Evolutionary conservation across 805 yeast species (phyloP).

Genomic region (Lipomyces japonicus): DNA sequence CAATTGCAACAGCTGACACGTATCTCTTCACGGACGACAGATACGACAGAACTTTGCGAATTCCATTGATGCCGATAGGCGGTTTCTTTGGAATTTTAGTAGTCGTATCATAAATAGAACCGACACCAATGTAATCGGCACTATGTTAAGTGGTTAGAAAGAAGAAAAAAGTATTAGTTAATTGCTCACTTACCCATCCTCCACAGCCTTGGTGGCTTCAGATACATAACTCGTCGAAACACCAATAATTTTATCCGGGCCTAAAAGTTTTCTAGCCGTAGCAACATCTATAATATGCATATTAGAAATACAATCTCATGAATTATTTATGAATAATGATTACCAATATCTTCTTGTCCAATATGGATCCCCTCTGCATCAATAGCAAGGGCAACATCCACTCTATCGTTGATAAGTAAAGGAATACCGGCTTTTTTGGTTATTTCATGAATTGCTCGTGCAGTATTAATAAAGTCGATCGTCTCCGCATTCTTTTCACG

Average conservation of each 20-base stretch:
- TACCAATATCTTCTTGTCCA: constrained; percentile 82
- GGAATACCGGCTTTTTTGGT: constrained; percentile 65
- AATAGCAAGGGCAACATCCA: constrained; percentile 84
- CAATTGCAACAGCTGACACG: constrained; percentile 68
- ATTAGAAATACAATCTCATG: neutral
- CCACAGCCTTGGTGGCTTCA: constrained; percentile 53
- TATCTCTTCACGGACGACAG: constrained; percentile 22
- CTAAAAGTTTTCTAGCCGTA: constrained; percentile 59
- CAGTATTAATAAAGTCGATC: constrained; percentile 59
- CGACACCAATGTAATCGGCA: constrained; percentile 84
- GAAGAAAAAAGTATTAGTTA: constrained; percentile 30
- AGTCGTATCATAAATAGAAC: constrained; percentile 68
- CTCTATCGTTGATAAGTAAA: constrained; percentile 76
- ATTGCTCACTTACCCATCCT: constrained; percentile 36
- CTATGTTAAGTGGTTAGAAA: neutral
- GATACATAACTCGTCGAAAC: constrained; percentile 61
- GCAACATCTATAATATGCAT: constrained; percentile 39
- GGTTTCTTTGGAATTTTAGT: constrained; percentile 60
- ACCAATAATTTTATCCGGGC: constrained; percentile 74
- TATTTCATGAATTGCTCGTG: constrained; percentile 55
- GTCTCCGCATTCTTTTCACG: constrained; percentile 77
- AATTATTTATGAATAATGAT: neutral
- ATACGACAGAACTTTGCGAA: constrained; percentile 46
- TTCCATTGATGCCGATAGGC: constrained; percentile 71
- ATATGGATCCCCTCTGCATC: constrained; percentile 91